Evolutionary conservation across 169 alveolate species (phyloP), one percentile per base, ranked within the genome.

Genomic region (Cryptosporidium felis): DNA sequence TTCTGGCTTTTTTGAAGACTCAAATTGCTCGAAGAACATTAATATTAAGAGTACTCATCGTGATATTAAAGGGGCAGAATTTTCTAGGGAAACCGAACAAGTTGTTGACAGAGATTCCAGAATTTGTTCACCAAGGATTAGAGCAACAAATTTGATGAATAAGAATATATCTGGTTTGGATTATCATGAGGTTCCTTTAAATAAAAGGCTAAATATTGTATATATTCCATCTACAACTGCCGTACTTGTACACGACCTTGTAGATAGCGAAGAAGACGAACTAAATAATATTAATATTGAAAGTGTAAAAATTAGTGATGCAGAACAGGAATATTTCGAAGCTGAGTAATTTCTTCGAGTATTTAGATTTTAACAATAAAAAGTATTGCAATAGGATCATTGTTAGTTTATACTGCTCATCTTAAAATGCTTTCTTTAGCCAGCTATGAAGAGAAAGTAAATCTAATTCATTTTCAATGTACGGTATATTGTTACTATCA

Each of bases 141-240:
- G 67, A 40, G 85, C 85, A 5, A 40, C 65, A 5, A 74, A 74
- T 34, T 28, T 61, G 1, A 34, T 74, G 0, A 53, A 49, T 38
- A 67, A 74, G 38, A 21, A 65, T n/a, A 23, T 65, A 9, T 45
- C 62, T 28, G 81, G 62, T 16, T 44, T 65, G 14, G 81, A 46
- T 14, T 74, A 74, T 53, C 85, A 74, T 53, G 85, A 74, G 56
- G 66, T 74, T 34, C 85, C 85, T 32, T 40, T 74, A 36, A 74
- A 56, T 14, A 74, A 42, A 74, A 74, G 85, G n/a, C 38, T 74
- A 38, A 74, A 74, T 53, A 44, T 74, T 21, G 85, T 74, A 14
- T 74, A 74, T 34, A 56, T 74, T 18, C 85, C 85, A 18, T 74
- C 67, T 10, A 74, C 85, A 10, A 74, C 85, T 10, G 74, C 85